A percentile compares a stretch with the other conserved stretches of the same genome.
phyloP scores from a whole-genome alignment of 2,329 filamentous ascomycete genomes.

The Arthroderma sp. region DNA sequence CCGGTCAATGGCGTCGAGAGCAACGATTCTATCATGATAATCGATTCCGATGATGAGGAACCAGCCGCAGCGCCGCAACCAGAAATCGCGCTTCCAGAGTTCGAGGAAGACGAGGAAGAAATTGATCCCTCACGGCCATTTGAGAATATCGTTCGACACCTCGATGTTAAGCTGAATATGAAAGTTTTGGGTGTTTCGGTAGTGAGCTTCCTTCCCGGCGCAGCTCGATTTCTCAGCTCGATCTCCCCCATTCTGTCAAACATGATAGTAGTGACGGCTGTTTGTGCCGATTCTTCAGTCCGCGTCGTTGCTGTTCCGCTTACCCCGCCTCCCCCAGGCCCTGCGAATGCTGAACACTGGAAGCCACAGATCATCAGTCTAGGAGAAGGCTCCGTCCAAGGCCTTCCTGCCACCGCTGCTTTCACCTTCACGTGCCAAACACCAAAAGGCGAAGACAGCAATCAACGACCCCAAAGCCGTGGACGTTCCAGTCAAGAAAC shows the following conservation, averaged over 20 bases:
- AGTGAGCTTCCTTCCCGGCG: conserved; percentile 34
- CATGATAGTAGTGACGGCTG: conserved; percentile 42
- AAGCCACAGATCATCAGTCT: conserved; percentile 41
- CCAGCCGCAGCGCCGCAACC: conserved; percentile 28
- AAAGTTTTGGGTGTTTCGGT: conserved; percentile 43
- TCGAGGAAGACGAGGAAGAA: conserved; percentile 48
- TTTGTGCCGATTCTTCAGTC: conserved; percentile 47
- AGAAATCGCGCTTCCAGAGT: conserved; percentile 26
- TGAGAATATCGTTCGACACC: conserved; percentile 41
- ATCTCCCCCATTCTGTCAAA: conserved; percentile 39
- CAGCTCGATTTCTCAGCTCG: conserved; percentile 30
- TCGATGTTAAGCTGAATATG: conserved; percentile 44
- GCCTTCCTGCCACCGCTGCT: conserved; percentile 40
- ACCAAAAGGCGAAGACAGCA: conserved; percentile 20
- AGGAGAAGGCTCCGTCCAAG: conserved; percentile 36
- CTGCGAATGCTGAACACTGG: conserved; percentile 25
- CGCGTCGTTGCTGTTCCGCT: conserved; percentile 45
- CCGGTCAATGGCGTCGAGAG: conserved; percentile 32
- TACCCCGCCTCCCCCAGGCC: conserved; percentile 37
- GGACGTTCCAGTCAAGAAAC: conserved; percentile 15
- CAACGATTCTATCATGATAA: conserved; percentile 41
- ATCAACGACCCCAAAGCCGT: conserved; percentile 23
- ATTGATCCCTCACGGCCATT: conserved; percentile 46
- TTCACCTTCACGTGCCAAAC: conserved; percentile 42
- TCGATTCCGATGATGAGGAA: conserved; percentile 46